These are phyloP conservation scores for Labyrinthula sp. DNA, from an alignment of 352 stramenopile species.

Conservation along the genomic window DNA sequence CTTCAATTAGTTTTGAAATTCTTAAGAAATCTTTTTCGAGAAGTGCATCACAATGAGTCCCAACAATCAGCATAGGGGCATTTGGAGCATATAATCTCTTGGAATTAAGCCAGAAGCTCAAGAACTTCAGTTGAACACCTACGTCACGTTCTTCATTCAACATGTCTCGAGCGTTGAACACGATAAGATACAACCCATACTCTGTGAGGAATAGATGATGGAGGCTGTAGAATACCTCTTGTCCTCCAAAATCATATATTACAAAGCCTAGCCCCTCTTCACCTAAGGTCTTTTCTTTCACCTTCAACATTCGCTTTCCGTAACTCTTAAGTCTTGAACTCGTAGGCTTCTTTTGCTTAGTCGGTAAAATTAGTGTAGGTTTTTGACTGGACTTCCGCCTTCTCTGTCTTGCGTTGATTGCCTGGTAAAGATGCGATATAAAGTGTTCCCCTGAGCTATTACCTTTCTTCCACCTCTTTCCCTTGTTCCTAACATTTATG, in stretches of 20 bases:
- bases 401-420: no score
- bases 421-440: no score
- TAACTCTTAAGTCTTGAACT: no score
- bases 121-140: background rate
- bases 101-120: conserved; percentile 27
- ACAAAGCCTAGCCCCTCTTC: conserved; percentile 6
- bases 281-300: no score
- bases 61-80: conserved; percentile 12
- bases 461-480: no score
- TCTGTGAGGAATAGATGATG: conserved; percentile 24
- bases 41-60: conserved; percentile 13
- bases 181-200: conserved; percentile 17
- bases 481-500: no score
- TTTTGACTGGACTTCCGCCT: no score
- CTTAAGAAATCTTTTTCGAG: background rate
- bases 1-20: conserved; percentile 4
- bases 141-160: background rate
- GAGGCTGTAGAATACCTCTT: conserved; percentile 24
- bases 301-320: no score
- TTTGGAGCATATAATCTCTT: conserved; percentile 5
- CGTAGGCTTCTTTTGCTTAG: no score
- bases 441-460: no score
- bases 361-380: no score
- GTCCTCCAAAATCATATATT: conserved; percentile 26
- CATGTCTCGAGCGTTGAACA: conserved; percentile 10